Evolutionary conservation across 129 eudicot genomes (phyloP).

Genomic region (Pseudognaphalium luteoalbum): DNA sequence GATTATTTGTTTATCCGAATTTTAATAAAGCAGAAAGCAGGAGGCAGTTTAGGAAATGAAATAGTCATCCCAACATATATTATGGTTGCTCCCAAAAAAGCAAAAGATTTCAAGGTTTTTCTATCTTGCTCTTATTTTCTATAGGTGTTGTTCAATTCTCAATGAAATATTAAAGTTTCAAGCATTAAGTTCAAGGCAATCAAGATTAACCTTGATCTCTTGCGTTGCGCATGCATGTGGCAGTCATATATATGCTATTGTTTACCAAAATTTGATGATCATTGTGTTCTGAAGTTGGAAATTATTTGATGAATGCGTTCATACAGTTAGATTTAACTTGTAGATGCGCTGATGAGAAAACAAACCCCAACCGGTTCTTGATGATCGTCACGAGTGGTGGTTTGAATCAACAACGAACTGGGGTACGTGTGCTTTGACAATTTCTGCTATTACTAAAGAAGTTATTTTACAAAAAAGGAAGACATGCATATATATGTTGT

Average conservation of each 20-base stretch:
- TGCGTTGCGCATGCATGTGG: background rate
- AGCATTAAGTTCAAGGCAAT: background rate
- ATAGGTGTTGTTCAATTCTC: background rate
- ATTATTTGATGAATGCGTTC: background rate
- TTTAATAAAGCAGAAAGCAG: constrained; percentile 33
- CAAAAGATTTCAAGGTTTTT: constrained; percentile 35
- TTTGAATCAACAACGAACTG: constrained; percentile 72
- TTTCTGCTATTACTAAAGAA: background rate
- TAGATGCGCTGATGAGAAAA: constrained; percentile 65
- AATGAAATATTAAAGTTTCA: background rate
- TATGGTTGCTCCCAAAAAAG: constrained; percentile 65
- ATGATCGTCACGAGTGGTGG: constrained; percentile 72
- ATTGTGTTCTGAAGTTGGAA: background rate
- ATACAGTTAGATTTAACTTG: background rate
- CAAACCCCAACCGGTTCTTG: constrained; percentile 50
- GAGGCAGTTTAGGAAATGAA: constrained; percentile 43
- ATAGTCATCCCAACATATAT: constrained; percentile 38
- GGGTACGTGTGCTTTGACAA: constrained; percentile 35
- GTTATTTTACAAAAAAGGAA: too few species aligned
- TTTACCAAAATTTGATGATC: background rate
- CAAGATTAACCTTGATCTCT: background rate
- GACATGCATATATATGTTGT: too few species aligned
- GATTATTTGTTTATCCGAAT: too few species aligned
- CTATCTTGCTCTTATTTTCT: background rate
- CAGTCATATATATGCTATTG: background rate